Evolutionary conservation across 129 eudicot genomes (phyloP).

Genomic region (Saussurea involucrata): DNA sequence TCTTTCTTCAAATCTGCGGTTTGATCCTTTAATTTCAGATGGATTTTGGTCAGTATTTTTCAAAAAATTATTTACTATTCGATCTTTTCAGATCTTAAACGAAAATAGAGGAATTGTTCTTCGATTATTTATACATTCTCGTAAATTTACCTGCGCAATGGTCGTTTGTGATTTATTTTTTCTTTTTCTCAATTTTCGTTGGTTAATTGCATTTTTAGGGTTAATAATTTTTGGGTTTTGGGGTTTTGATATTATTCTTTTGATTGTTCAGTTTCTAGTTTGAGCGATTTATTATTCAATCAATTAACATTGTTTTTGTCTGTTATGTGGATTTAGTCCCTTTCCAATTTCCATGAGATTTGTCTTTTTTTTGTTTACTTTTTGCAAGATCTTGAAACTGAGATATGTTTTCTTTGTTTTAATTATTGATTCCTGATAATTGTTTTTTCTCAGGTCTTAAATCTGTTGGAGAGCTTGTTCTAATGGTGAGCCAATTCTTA

Average conservation of each 20-base stretch:
- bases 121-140: constrained; percentile 1
- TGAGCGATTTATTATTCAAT: constrained; percentile 5
- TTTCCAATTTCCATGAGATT: constrained; percentile 2
- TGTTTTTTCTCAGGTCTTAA: constrained; percentile 14
- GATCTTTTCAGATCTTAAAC: background rate
- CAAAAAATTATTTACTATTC: background rate
- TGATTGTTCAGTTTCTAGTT: constrained; percentile 3
- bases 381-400: constrained; percentile 24
- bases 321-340: constrained; percentile 9
- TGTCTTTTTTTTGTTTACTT: constrained; percentile 23
- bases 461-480: constrained; percentile 27
- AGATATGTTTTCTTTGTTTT: constrained; percentile 1
- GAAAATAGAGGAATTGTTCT: background rate
- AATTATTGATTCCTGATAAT: background rate
- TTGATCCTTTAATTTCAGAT: background rate
- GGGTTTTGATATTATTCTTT: constrained; percentile 15
- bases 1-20: background rate
- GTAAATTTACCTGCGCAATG: background rate
- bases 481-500: constrained; percentile 27
- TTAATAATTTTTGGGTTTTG: background rate
- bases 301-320: constrained; percentile 4
- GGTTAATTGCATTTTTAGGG: constrained; percentile 21
- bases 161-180: background rate
- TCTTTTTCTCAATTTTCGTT: background rate
- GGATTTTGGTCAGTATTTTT: background rate